A percentile compares a stretch with the other conserved stretches of the same genome.
Conservation (phyloP, 73 alveolate species). For the Symbiodinium natans region DNA sequence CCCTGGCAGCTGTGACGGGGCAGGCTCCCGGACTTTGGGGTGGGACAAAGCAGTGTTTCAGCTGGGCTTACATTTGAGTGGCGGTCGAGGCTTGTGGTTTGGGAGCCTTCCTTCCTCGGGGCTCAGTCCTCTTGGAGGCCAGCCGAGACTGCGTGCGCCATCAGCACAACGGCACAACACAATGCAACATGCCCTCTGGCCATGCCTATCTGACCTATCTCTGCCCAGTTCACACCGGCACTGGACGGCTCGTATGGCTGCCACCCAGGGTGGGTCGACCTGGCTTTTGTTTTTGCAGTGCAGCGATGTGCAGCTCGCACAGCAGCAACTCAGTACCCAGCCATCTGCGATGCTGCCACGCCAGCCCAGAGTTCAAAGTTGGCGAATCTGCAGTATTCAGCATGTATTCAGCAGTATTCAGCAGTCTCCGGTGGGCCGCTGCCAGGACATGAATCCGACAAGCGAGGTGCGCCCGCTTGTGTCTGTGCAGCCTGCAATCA, state of each 20-base stretch:
- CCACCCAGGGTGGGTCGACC: conserved; percentile 70
- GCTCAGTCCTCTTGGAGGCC: conserved; percentile 39
- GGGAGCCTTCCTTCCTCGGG: conserved; percentile 54
- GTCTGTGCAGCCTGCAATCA: neutral
- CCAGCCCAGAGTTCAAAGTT: no score
- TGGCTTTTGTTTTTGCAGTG: neutral
- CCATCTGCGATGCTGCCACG: no score
- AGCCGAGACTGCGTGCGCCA: neutral
- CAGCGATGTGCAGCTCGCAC: no score
- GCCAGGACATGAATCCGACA: conserved; percentile 75
- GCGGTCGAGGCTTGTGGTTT: conserved; percentile 49
- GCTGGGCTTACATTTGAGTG: neutral
- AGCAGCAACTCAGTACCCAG: no score
- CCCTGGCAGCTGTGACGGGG: conserved; percentile 67
- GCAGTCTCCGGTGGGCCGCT: neutral
- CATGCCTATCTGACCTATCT: no score
- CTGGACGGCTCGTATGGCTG: conserved; percentile 78
- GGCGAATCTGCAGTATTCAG: no score
- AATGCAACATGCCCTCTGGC: no score
- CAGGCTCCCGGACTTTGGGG: neutral
- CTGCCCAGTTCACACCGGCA: conserved; percentile 77
- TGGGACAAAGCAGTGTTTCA: neutral
- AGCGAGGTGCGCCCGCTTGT: conserved; percentile 1
- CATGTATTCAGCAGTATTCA: no score
- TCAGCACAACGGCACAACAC: no score